Evolutionary conservation across 495 filamentous ascomycete species (phyloP).

Genomic region (Penicillium maclennaniae): DNA sequence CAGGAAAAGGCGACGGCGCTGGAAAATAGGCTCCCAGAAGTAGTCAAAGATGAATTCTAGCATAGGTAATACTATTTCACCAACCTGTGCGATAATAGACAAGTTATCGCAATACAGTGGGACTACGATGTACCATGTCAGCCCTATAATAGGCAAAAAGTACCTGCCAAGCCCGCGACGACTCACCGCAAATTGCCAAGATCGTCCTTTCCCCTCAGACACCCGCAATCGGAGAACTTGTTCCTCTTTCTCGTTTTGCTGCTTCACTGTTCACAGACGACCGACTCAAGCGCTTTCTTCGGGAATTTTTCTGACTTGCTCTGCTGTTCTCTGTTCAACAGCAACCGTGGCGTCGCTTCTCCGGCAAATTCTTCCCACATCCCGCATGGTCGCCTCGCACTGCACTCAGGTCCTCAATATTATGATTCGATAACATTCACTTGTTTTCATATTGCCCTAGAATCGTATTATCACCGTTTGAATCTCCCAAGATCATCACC

Average conservation of each 20-base stretch:
- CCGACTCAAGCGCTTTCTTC: too few relatives aligned
- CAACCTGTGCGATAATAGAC: too few relatives aligned
- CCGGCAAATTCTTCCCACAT: background rate
- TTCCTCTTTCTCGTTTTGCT: background rate
- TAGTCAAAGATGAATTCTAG: slow-evolving; percentile 32
- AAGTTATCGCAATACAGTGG: too few relatives aligned
- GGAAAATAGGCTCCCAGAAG: slow-evolving; percentile 25
- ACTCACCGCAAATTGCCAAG: background rate
- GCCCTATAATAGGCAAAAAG: background rate
- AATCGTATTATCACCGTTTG: background rate
- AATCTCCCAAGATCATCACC: background rate
- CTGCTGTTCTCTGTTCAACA: background rate
- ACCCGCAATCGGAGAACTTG: background rate
- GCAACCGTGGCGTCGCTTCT: background rate
- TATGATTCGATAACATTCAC: slow-evolving; percentile 47
- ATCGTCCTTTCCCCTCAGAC: background rate
- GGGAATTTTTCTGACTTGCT: background rate
- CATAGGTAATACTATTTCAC: background rate
- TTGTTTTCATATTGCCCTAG: slow-evolving; percentile 1
- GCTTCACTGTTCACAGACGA: background rate
- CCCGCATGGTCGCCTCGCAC: slow-evolving; percentile 23
- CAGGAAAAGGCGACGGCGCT: slow-evolving; percentile 28
- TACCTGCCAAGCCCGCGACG: background rate
- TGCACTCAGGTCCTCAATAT: slow-evolving; percentile 13
- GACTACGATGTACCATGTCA: background rate